These are phyloP conservation scores for Fusarium newnesense DNA, from an alignment of 2,329 filamentous ascomycete species.

Conservation along the genomic window DNA sequence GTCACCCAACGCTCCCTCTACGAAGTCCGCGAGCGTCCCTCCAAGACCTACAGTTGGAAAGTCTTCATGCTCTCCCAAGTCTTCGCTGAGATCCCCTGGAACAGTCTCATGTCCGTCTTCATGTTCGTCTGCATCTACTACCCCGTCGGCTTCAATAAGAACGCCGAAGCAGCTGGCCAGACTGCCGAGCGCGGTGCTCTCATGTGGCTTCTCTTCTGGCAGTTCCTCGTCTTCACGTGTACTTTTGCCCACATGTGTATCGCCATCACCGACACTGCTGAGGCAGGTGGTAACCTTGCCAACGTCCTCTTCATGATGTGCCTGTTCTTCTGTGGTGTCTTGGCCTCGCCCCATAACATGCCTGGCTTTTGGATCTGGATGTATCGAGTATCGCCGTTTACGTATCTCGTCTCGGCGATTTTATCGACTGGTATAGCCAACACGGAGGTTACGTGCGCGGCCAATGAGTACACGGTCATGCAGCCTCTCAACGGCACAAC, in stretches of 20 bases:
- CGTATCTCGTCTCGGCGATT: slow-evolving; percentile 45
- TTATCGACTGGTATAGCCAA: slow-evolving; percentile 45
- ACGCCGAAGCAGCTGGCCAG: slow-evolving; percentile 58
- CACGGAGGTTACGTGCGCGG: slow-evolving; percentile 59
- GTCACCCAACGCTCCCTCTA: slow-evolving; percentile 83
- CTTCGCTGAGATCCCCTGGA: slow-evolving; percentile 86
- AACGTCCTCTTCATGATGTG: slow-evolving; percentile 73
- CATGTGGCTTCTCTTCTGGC: slow-evolving; percentile 73
- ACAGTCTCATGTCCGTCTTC: slow-evolving; percentile 77
- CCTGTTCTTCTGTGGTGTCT: slow-evolving; percentile 73
- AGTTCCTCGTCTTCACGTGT: slow-evolving; percentile 74
- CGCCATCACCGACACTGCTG: slow-evolving; percentile 71
- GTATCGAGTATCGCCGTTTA: slow-evolving; percentile 73
- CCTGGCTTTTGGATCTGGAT: slow-evolving; percentile 80
- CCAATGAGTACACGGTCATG: slow-evolving; percentile 74
- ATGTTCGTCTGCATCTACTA: slow-evolving; percentile 89
- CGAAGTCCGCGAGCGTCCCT: slow-evolving; percentile 85
- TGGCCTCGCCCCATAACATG: slow-evolving; percentile 66
- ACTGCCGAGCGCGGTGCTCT: slow-evolving; percentile 66
- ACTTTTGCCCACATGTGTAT: slow-evolving; percentile 75
- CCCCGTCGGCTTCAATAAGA: slow-evolving; percentile 79
- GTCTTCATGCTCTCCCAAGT: slow-evolving; percentile 87
- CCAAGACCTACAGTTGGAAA: slow-evolving; percentile 86
- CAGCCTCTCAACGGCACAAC: slow-evolving; percentile 63
- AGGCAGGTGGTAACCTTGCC: slow-evolving; percentile 74